Base-by-base conservation (phyloP, 1,284 basidiomycete genomes). In the Anthracocystis walkeri region DNA sequence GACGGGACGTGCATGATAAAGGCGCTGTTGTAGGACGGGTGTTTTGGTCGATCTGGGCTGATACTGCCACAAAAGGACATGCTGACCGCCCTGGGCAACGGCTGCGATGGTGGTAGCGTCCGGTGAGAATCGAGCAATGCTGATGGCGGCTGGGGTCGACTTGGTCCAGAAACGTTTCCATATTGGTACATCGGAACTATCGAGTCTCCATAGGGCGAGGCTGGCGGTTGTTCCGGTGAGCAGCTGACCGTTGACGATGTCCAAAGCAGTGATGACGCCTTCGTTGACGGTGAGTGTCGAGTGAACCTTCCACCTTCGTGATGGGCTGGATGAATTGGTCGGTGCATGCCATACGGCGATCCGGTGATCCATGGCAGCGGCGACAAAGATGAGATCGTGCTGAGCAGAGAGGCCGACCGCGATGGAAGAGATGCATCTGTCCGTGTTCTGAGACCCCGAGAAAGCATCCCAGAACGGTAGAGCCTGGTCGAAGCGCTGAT, bases 391-490 rank as follows among this genome's bases (percentile, higher is more conserved):
- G 11, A 60, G 51, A 14, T 54, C 57, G 12, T n/a, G 27, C 4
- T 51, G 54, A 10, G 55, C 56, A 42, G 63, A 65, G 31, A 60
- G 55, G 11, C 65, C 73, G 12, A 69, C 51, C 14, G 62, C 59
- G 11, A 60, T 65, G 53, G 68, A 72, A 8, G 60, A 55, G 49
- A 75, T 55, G 21, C 58, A 55, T 20, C 46, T 44, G 23, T 73
- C 66, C 7, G 63, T 57, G 27, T 58, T 50, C 40, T 77, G 66
- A 14, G 75, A 73, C 2, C 65, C 66, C 5, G 77, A 66, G 51
- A 78, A 75, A 5, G 73, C 77, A 20, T 73, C 65, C 77, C 77
- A 78, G 45, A 78, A 78, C 7, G 74, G 73, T 5, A 78, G 64
- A 4, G 73, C 66, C 35, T 78, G 69, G 20, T 63, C 58, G 44